Evolutionary conservation across 441 rosid genomes (phyloP).

Genomic region (Gossypium armourianum): DNA sequence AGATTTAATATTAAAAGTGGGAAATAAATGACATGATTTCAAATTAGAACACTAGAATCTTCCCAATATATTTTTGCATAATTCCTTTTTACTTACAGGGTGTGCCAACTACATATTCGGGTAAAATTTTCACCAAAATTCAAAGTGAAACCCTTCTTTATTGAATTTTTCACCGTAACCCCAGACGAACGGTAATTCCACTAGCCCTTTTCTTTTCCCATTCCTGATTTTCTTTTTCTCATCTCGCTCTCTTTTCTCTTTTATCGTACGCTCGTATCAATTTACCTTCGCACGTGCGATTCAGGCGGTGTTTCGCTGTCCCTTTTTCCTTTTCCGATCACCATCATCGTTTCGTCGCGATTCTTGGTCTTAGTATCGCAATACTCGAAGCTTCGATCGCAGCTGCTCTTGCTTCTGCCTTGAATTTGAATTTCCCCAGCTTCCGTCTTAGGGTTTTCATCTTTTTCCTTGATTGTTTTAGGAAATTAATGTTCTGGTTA

Average conservation of each 20-base stretch:
- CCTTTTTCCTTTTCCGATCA: not conserved
- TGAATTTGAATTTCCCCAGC: constrained; percentile 7
- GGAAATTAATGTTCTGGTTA: not conserved
- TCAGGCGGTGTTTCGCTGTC: not conserved
- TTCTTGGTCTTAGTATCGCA: not conserved
- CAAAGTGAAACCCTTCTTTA: not conserved
- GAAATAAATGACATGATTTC: too few relatives aligned
- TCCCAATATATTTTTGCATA: too few relatives aligned
- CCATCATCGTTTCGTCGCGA: not conserved
- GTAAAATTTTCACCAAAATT: not conserved
- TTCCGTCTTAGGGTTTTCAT: not conserved
- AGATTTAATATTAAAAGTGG: too few relatives aligned
- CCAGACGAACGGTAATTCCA: constrained; percentile 3
- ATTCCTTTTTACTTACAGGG: too few relatives aligned
- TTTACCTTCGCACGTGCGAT: constrained; percentile 12
- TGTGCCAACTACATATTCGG: too few relatives aligned
- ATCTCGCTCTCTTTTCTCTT: not conserved
- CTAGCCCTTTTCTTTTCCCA: not conserved
- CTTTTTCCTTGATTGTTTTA: not conserved
- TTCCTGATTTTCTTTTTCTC: constrained; percentile 9
- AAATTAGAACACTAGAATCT: too few relatives aligned
- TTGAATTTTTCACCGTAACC: not conserved
- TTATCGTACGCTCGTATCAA: not conserved
- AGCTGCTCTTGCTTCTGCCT: not conserved
- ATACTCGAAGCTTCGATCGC: constrained; percentile 2